phyloP scores from a whole-genome alignment of 768 basidiomycete genomes.

The Leucogyrophana mollusca region DNA sequence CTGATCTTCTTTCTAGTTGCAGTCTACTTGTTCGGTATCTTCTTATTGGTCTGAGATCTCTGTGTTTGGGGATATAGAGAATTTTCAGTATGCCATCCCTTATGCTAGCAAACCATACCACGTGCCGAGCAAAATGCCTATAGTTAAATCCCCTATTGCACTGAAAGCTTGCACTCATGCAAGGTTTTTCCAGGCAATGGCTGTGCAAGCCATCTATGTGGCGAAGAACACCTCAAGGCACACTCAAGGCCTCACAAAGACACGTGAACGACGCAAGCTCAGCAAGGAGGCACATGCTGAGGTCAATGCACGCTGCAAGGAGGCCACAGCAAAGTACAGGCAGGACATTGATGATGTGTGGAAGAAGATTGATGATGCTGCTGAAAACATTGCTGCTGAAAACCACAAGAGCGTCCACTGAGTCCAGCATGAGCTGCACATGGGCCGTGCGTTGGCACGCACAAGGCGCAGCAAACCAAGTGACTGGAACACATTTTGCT shows the following conservation, averaged over 20 bases:
- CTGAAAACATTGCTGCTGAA: background rate
- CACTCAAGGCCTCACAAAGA: background rate
- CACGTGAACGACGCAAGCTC: background rate
- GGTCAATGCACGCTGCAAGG: background rate
- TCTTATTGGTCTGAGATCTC: background rate
- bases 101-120: background rate
- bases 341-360: slow-evolving; percentile 3
- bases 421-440: slow-evolving; percentile 6
- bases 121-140: too few relatives aligned
- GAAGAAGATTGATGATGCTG: background rate
- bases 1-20: too few relatives aligned
- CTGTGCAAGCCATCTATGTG: background rate
- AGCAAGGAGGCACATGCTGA: background rate
- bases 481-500: slow-evolving; percentile 7
- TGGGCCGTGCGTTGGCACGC: slow-evolving; percentile 1
- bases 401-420: slow-evolving; percentile 3
- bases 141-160: too few relatives aligned
- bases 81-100: background rate
- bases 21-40: background rate
- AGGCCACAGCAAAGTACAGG: background rate
- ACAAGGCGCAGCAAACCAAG: slow-evolving; percentile 3
- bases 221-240: background rate
- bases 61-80: background rate
- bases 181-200: background rate
- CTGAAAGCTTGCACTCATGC: too few relatives aligned